These are phyloP conservation scores for Chiua virens DNA, from an alignment of 768 basidiomycete genomes.

Conservation along the genomic window DNA sequence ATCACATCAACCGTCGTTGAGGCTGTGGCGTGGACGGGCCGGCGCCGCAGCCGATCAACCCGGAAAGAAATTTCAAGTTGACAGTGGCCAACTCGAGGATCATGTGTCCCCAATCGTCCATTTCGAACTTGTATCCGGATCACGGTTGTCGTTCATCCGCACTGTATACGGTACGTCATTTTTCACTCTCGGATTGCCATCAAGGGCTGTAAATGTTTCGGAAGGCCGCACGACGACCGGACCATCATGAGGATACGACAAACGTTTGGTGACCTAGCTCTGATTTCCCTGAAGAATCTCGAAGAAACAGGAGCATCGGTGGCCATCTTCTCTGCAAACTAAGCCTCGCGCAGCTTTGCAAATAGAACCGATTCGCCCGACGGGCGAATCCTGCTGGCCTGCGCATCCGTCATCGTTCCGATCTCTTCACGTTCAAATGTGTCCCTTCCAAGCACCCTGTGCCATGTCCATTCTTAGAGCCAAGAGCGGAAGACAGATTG, in stretches of 20 bases:
- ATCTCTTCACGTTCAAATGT: not conserved
- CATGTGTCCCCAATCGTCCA: not conserved
- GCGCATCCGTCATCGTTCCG: constrained; percentile 1
- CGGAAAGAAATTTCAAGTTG: not conserved
- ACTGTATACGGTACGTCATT: constrained; percentile 7
- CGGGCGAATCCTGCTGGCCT: constrained; percentile 7
- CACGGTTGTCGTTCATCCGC: constrained; percentile 2
- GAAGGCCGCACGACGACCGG: not conserved
- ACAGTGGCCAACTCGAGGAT: constrained; percentile 9
- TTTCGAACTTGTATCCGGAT: constrained; percentile 4
- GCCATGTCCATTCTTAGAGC: constrained; percentile 1
- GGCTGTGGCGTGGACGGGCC: constrained; percentile 10
- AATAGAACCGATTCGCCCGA: constrained; percentile 14
- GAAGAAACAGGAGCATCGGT: not conserved
- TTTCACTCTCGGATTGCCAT: not conserved
- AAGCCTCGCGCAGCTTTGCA: not conserved
- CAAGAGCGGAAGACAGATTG: not conserved
- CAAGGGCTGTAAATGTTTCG: not conserved
- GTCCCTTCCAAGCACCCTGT: not conserved
- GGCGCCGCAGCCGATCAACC: constrained; percentile 18
- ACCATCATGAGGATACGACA: too few relatives aligned
- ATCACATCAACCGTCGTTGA: constrained; percentile 7
- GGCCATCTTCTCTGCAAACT: not conserved
- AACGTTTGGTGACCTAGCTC: not conserved
- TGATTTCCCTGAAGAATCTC: constrained; percentile 1